Evolutionary conservation across 257 asterid genomes (phyloP), one percentile per base, ranked within the genome.

Genomic region (Mentha longifolia): DNA sequence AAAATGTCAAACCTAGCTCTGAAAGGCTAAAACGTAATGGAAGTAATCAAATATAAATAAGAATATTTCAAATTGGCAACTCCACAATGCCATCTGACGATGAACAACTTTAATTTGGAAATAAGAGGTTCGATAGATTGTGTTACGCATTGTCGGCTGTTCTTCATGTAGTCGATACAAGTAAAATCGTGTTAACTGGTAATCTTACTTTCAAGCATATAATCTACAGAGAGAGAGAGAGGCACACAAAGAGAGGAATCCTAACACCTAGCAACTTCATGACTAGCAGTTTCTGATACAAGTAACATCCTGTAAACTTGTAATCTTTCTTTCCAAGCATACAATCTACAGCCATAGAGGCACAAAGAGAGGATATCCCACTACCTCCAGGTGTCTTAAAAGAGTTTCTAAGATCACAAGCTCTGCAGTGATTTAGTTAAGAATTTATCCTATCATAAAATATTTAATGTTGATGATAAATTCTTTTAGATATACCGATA

Each of bases 91-190:
- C 43, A 35, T 50, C 17, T 14, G 31, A 75, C 31, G 64, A 37
- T 57, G 67, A 68, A 33, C 37, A 68, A 33, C 37, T 68, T 37
- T 50, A 31, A 39, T 61, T 58, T 47, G 35, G 16, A 61, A 19
- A 52, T 4, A 54, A 67, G 41, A 60, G 12, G 37, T 59, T 49
- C 9, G 19, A 15, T 9, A 59, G 46, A 25, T 61, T 28, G 46
- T 33, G 65, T 16, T 28, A 41, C 52, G 68, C 41, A 17, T 15
- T 47, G 62, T 19, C 20, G 28, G 15, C 39, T 45, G 46, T 33
- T 33, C 63, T 39, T 43, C 9, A 25, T 6, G 17, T 49, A 8
- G 74, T 22, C 19, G 11, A 57, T 57, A 61, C 50, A 61, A 61
- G 67, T 31, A 16, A 61, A 4, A 41, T 16, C 16, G 19, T 17